A percentile compares a stretch with the other conserved stretches of the same genome.
phyloP scores from a whole-genome alignment of 176 grass and related monocot species.

The Neostapfia colusana region DNA sequence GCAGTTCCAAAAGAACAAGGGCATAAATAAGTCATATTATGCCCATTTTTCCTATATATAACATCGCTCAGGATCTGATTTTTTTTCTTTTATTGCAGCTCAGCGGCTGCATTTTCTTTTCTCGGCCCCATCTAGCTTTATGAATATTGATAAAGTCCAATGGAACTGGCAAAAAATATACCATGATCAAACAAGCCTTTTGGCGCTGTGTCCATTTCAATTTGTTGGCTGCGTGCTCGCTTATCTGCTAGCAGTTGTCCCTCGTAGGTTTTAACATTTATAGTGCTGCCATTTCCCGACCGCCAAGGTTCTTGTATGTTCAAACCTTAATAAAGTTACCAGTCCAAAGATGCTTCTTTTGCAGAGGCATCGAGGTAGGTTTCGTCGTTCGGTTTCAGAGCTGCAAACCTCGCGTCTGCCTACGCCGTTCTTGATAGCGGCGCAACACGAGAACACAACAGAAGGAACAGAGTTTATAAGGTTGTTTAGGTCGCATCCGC shows the following conservation, averaged over 20 bases:
- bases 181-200: not conserved
- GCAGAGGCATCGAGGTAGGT: constrained; percentile 9
- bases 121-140: not conserved
- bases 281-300: not conserved
- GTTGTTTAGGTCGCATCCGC: constrained; percentile 31
- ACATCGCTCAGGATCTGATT: not conserved
- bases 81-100: constrained; percentile 5
- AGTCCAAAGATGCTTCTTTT: constrained; percentile 13
- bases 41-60: constrained; percentile 1
- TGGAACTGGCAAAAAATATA: not conserved
- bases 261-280: not conserved
- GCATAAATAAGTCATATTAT: constrained; percentile 10
- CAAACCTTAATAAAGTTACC: constrained; percentile 13
- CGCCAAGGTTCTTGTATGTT: not conserved
- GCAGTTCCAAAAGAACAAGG: constrained; percentile 17
- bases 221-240: not conserved
- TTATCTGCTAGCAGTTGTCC: not conserved
- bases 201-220: not conserved
- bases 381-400: not conserved
- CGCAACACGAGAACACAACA: not conserved
- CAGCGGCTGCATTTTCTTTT: not conserved
- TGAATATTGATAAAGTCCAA: not conserved
- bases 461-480: not conserved
- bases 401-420: not conserved
- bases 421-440: not conserved